Evolutionary conservation across 352 stramenopile genomes (phyloP).

Genomic region (Globisporangium spiculum): DNA sequence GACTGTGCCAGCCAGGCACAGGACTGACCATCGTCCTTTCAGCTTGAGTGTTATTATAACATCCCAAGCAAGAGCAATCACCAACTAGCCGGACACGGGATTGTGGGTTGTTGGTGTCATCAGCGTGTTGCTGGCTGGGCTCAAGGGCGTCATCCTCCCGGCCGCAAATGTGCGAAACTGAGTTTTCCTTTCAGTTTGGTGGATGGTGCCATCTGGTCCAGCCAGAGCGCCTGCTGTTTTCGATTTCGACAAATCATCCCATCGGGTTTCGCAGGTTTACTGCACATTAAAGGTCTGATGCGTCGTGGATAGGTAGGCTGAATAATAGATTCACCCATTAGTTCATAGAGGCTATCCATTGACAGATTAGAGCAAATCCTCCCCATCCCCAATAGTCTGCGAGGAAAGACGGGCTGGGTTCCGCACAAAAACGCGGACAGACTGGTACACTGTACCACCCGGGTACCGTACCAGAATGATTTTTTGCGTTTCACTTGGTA

Average conservation of each 20-base stretch:
- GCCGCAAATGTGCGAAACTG: background rate
- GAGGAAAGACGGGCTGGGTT: background rate
- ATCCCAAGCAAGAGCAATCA: no score
- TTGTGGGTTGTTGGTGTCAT: no score
- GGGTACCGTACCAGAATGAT: conserved; percentile 3
- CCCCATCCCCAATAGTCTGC: background rate
- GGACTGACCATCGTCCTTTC: no score
- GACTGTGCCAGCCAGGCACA: no score
- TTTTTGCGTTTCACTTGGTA: background rate
- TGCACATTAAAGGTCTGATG: background rate
- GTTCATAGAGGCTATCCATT: background rate
- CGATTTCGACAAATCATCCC: background rate
- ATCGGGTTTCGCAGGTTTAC: background rate
- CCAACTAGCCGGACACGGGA: no score
- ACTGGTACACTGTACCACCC: conserved; percentile 1
- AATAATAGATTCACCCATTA: background rate
- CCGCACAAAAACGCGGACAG: background rate
- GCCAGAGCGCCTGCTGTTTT: background rate
- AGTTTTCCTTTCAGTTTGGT: conserved; percentile 5
- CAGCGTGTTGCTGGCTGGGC: background rate
- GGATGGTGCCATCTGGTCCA: conserved; percentile 4
- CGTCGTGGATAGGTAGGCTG: no score
- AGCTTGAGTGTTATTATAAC: no score
- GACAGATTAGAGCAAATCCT: background rate
- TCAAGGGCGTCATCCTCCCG: background rate